Base-by-base conservation (phyloP, 2,329 filamentous ascomycete species). In the Colletotrichum sp. region DNA sequence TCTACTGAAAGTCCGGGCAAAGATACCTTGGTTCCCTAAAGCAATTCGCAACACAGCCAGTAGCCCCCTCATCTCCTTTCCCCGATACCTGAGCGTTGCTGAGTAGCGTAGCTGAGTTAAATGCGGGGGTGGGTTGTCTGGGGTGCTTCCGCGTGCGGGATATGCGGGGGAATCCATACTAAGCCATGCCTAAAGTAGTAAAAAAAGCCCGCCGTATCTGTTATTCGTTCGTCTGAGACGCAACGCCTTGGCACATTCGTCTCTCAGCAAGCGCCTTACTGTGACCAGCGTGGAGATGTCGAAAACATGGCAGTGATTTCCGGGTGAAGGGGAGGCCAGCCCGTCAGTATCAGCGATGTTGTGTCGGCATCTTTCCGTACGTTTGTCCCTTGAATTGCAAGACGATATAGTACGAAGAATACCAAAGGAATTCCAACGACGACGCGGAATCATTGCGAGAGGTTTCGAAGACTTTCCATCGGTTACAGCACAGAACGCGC, bases 41-140 rank as follows among this genome's bases (percentile, higher is more conserved):
- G 1, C 58, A 61, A 13, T 10, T 18, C 27, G 18, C 18, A 30
- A 32, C 6, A 27, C 28, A 34, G 5, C 10, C 10, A n/a, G 18
- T 22, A 22, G 43, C 43, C 58, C 52, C 52, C 66, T 36, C 30
- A 12, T 68, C 48, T 27, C 12, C 16, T 36, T 27, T n/a, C 27
- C 12, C 34, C 52, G 28, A 16, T 15, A 36, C 48, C 30, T 68
- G 48, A 60, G 32, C 58, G 12, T 25, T 30, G 5, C 36, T 34
- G 27, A 48, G 60, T 27, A 71, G 25, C 48, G 48, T 43, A 58
- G 28, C 64, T 13, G 60, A 56, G 34, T 12, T 13, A 22, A 48
- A 52, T 72, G 70, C 70, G 70, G 70, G 70, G 70, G 70, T 72
- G 62, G 70, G 27, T 72, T 72, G 64, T 72, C 70, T 68, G 70